These are phyloP conservation scores for Diplodia corticola DNA, from an alignment of 2,329 filamentous ascomycete species.

Conservation along the genomic window DNA sequence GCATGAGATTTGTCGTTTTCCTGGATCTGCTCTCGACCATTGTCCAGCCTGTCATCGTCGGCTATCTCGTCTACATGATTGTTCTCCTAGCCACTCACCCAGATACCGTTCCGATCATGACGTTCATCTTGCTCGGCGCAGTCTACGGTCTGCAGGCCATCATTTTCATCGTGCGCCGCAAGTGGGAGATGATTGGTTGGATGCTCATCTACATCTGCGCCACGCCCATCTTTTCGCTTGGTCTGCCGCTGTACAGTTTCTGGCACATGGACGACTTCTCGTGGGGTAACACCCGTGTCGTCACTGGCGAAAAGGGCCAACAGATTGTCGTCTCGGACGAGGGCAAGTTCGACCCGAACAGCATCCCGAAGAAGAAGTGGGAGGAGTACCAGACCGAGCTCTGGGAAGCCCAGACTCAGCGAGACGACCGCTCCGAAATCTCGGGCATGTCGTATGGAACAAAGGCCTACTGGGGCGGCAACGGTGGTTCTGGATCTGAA, in stretches of 20 bases:
- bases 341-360: conserved; percentile 92
- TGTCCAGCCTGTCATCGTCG: conserved; percentile 86
- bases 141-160: conserved; percentile 96
- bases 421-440: conserved; percentile 79
- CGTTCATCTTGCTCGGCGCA: conserved; percentile 88
- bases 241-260: conserved; percentile 88
- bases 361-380: conserved; percentile 97
- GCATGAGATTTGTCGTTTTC: conserved; percentile 98
- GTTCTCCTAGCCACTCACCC: conserved; percentile 48
- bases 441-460: conserved; percentile 96
- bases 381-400: conserved; percentile 98
- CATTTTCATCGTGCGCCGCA: conserved; percentile 93
- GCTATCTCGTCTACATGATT: conserved; percentile 87
- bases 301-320: conserved; percentile 89
- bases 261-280: conserved; percentile 99
- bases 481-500: conserved; percentile 51
- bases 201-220: conserved; percentile 95
- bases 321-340: conserved; percentile 94
- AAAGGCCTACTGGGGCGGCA: conserved; percentile 54
- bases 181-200: conserved; percentile 99
- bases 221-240: conserved; percentile 88
- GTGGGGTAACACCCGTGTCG: conserved; percentile 98
- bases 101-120: conserved; percentile 72
- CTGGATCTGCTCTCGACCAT: conserved; percentile 89
- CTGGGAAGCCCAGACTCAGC: conserved; percentile 91